phyloP scores from a whole-genome alignment of 2,329 filamentous ascomycete species.

The Mariannaea sp. region DNA sequence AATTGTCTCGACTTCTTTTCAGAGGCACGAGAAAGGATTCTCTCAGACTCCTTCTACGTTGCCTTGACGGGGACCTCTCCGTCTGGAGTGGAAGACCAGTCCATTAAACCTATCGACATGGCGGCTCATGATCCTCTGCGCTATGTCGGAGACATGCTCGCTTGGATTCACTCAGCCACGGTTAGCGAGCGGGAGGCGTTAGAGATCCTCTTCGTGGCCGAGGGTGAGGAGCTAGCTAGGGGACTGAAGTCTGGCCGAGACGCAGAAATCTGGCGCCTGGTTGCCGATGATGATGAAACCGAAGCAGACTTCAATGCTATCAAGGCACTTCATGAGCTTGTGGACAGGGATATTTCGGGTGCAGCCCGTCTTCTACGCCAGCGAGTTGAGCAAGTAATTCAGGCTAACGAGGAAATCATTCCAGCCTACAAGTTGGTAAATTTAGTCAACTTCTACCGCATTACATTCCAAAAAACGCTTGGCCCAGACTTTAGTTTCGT shows the following conservation, averaged over 20 bases:
- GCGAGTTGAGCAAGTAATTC: conserved; percentile 87
- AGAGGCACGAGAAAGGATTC: conserved; percentile 81
- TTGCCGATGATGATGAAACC: conserved; percentile 60
- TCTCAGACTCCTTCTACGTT: conserved; percentile 87
- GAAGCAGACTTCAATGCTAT: conserved; percentile 73
- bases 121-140: conserved; percentile 88
- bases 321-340: conserved; percentile 81
- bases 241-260: conserved; percentile 80
- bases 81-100: conserved; percentile 61
- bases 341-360: conserved; percentile 82
- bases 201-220: conserved; percentile 87
- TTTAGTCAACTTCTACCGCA: conserved; percentile 84
- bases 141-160: conserved; percentile 96
- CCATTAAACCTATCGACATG: conserved; percentile 89
- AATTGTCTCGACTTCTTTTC: conserved; percentile 93
- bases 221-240: conserved; percentile 85
- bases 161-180: conserved; percentile 92
- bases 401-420: conserved; percentile 88
- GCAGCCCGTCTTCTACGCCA: conserved; percentile 86
- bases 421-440: conserved; percentile 90
- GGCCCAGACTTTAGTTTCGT: conserved; percentile 71
- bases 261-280: conserved; percentile 81
- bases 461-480: conserved; percentile 82
- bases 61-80: conserved; percentile 77
- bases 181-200: conserved; percentile 93